Percentiles rank a stretch among this genome's conserved stretches.
Conservation (phyloP, 2,329 filamentous ascomycete genomes). For the Neonectria neomacrospora region DNA sequence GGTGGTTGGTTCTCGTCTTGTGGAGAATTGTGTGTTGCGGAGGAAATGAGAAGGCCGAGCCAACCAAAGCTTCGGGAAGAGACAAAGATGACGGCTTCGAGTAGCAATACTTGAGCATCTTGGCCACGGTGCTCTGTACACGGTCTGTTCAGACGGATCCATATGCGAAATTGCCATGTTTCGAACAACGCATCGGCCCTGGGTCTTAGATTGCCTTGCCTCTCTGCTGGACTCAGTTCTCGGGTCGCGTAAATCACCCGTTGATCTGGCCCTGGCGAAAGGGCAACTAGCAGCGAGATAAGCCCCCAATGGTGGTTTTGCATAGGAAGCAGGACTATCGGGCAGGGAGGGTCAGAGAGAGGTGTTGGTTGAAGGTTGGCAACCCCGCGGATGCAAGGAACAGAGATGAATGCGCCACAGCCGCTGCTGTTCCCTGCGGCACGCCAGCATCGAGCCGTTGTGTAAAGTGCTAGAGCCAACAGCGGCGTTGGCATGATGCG, state of each 20-base stretch:
- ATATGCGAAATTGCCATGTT: neutral
- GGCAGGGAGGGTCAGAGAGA: neutral
- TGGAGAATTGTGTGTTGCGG: neutral
- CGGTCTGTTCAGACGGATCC: neutral
- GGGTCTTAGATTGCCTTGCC: neutral
- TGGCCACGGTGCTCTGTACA: neutral
- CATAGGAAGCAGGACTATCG: neutral
- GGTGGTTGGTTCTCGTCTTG: neutral
- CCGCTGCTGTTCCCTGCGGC: constrained; percentile 12
- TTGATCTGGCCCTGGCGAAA: neutral
- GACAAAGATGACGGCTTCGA: neutral
- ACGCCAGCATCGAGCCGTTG: constrained; percentile 13
- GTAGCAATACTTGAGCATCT: neutral
- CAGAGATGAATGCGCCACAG: constrained; percentile 23
- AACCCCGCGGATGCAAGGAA: constrained; percentile 24
- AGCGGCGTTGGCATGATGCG: constrained; percentile 5
- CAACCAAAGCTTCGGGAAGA: neutral
- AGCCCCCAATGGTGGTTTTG: constrained; percentile 11
- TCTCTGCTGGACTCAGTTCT: constrained; percentile 9
- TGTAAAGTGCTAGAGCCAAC: constrained; percentile 24
- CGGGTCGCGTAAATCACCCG: constrained; percentile 19
- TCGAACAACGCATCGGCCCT: neutral
- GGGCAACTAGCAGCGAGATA: constrained; percentile 10
- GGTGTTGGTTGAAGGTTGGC: neutral
- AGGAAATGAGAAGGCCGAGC: constrained; percentile 17